These are phyloP conservation scores for Cephaloascus albidus DNA, from an alignment of 805 yeast genomes.

Conservation along the genomic window DNA sequence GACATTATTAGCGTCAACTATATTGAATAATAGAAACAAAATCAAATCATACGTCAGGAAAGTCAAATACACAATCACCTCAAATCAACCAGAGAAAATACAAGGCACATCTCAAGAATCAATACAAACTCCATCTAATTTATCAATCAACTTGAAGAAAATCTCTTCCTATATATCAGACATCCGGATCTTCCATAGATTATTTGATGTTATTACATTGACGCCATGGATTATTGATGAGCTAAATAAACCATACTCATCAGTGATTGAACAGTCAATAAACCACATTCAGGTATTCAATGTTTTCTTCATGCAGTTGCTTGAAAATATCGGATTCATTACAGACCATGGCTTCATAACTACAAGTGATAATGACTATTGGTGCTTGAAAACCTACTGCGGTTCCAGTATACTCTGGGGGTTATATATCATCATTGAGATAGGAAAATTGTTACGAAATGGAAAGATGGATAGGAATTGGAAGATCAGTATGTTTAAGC, in stretches of 20 bases:
- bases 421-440: conserved; percentile 18
- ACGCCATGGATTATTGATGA: conserved; percentile 9
- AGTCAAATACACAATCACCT: conserved; percentile 16
- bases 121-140: background rate
- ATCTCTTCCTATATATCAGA: conserved; percentile 21
- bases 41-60: conserved; percentile 17
- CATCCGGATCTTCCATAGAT: conserved; percentile 22
- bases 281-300: conserved; percentile 13
- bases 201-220: conserved; percentile 21
- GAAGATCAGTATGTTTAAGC: background rate
- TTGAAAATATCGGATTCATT: conserved; percentile 22
- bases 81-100: background rate
- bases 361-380: conserved; percentile 2
- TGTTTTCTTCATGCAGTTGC: conserved; percentile 18
- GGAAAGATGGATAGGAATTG: background rate
- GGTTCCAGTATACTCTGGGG: conserved; percentile 19
- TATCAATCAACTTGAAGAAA: conserved; percentile 9
- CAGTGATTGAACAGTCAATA: conserved; percentile 5
- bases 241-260: conserved; percentile 6
- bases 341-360: conserved; percentile 19
- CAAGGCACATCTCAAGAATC: background rate
- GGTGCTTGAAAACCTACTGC: background rate
- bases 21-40: conserved; percentile 24
- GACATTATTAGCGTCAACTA: conserved; percentile 23
- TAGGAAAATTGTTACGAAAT: conserved; percentile 8